Base-by-base conservation (phyloP, 148 eudicot species). In the Vaccinium macrocarpon region DNA sequence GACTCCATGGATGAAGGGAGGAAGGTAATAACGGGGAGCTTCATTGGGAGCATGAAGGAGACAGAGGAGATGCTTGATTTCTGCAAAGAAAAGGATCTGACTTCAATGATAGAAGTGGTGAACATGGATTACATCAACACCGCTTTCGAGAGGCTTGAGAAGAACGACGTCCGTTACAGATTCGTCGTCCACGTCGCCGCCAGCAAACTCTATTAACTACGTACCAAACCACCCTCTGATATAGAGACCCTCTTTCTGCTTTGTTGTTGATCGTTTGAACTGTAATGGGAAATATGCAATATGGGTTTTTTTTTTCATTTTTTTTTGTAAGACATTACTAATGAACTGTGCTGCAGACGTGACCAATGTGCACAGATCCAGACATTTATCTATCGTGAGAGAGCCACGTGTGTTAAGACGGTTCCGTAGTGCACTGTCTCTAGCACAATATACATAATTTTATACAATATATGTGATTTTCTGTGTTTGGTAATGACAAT, bases 11-110 rank as follows among this genome's bases (percentile, higher is more conserved):
- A 62, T 76, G 12, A 50, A 96, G 98, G 98, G 88, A 91, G 98
- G 87, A 94, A 91, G 88, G 83, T 91, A 3, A 94, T 96, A 19
- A 94, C 98, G 1, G 99, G 99, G 50, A 94, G 91, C 81, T 94
- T 96, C 83, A 84, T 96, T 13, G 99, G 99, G 27, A 94, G 99
- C 92, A 93, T 96, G 89, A 93, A 90, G 81, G 99, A 96, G 90
- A 88, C 87, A 18, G 95, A 94, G 64, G 98, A 96, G 73, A 85
- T 93, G 97, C 92, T 96, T 1, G 86, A 91, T 8, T 96, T 94
- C 62, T 96, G 98, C 93, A 90, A 87, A 62, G 98, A 93, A 3
- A 96, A 94, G 84, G 86, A 81, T 2, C 25, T 96, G 50, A 87
- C 87, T 19, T 96, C 97, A 10, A 91, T 87, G 32, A 92, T 96